Evolutionary conservation across 2,329 filamentous ascomycete species (phyloP).

Genomic region (Arthrobotrys conoides): DNA sequence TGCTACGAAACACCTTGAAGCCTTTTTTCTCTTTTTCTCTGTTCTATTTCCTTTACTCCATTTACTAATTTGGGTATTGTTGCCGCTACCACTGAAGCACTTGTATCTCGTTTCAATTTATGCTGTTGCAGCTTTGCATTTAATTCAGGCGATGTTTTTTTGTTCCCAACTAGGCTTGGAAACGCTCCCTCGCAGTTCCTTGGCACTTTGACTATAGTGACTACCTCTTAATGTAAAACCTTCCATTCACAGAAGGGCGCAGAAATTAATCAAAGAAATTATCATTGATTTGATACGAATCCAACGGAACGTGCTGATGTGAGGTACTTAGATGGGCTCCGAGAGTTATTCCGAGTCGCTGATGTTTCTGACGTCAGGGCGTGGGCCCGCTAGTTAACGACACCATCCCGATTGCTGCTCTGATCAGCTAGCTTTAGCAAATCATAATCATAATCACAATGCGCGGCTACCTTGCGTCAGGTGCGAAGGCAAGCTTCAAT

Average conservation of each 20-base stretch:
- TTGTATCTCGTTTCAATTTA: constrained; percentile 6
- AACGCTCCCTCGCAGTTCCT: neutral
- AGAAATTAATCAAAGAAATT: constrained; percentile 9
- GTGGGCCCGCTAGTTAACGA: neutral
- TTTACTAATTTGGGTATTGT: constrained; percentile 3
- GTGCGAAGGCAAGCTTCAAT: neutral
- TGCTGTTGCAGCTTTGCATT: neutral
- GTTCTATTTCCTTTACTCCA: neutral
- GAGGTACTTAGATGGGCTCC: neutral
- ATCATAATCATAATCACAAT: neutral
- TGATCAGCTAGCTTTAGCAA: neutral
- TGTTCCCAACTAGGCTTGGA: constrained; percentile 18
- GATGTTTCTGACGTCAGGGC: constrained; percentile 21
- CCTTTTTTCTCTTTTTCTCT: neutral
- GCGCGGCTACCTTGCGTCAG: neutral
- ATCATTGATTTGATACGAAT: neutral
- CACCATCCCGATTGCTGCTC: constrained; percentile 5
- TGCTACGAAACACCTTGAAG: neutral
- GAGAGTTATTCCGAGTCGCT: constrained; percentile 40
- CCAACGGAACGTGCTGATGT: neutral
- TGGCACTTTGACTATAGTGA: neutral
- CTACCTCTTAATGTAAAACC: neutral
- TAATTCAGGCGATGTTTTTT: constrained; percentile 3
- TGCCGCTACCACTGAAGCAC: neutral
- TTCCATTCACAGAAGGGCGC: neutral